Evolutionary conservation across 2,329 filamentous ascomycete genomes (phyloP).

Genomic region (Aspergillus tubingensis): DNA sequence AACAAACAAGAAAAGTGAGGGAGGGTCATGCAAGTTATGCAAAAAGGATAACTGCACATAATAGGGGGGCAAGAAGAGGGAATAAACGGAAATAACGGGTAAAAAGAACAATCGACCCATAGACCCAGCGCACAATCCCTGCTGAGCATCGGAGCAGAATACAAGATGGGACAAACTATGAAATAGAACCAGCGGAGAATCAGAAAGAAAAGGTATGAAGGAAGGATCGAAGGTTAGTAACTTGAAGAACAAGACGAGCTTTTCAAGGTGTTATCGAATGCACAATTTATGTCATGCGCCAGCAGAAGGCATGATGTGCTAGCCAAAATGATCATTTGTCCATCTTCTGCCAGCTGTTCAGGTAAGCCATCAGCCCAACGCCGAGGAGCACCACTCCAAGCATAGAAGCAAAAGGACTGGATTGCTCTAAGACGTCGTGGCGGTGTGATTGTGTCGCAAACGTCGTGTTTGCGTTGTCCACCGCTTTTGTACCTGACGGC

Average conservation of each 20-base stretch:
- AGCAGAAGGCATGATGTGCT: not conserved
- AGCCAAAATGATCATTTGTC: constrained; percentile 44
- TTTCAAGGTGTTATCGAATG: not conserved
- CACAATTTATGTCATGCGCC: not conserved
- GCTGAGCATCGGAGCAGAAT: constrained; percentile 16
- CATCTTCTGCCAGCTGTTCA: constrained; percentile 75
- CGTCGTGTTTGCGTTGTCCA: constrained; percentile 46
- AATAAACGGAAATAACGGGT: constrained; percentile 14
- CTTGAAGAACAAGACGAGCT: constrained; percentile 11
- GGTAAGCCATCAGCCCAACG: constrained; percentile 81
- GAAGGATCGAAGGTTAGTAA: constrained; percentile 16
- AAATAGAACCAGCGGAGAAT: constrained; percentile 16
- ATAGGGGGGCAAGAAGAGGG: constrained; percentile 10
- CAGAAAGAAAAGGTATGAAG: constrained; percentile 16
- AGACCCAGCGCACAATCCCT: constrained; percentile 13
- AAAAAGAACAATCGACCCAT: constrained; percentile 16
- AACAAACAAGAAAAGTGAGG: constrained; percentile 17
- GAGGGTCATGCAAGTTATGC: constrained; percentile 30
- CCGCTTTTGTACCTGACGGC: constrained; percentile 47
- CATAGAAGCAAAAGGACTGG: constrained; percentile 77
- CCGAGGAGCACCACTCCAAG: constrained; percentile 78
- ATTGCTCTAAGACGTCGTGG: constrained; percentile 51
- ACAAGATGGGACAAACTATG: constrained; percentile 14
- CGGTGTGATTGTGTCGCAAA: constrained; percentile 41
- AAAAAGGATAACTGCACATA: constrained; percentile 32